A percentile compares a stretch with the other conserved stretches of the same genome.
These are phyloP conservation scores for Tillandsia fasciculata DNA, from an alignment of 176 grass and related monocot species.

Conservation along the genomic window DNA sequence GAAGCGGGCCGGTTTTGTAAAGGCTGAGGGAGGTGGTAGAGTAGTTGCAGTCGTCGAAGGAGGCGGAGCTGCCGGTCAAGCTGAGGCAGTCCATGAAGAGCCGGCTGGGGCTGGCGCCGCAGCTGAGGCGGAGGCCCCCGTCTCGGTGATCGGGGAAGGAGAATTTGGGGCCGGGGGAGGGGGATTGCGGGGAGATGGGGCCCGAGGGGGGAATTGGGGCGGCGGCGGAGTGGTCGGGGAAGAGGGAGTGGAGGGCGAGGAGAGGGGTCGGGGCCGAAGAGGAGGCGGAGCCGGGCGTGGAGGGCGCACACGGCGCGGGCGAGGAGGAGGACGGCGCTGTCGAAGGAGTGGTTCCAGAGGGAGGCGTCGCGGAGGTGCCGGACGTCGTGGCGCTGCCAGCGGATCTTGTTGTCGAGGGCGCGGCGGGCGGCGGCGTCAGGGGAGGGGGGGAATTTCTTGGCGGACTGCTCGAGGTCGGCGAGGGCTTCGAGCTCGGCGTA, in stretches of 20 bases:
- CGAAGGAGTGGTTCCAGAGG: slow-evolving; percentile 83
- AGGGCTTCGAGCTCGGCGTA: slow-evolving; percentile 70
- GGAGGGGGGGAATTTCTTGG: slow-evolving; percentile 39
- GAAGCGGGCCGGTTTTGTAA: slow-evolving; percentile 43
- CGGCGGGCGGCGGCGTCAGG: slow-evolving; percentile 55
- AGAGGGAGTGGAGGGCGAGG: slow-evolving; percentile 41
- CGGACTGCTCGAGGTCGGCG: slow-evolving; percentile 65
- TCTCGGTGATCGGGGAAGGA: slow-evolving; percentile 9
- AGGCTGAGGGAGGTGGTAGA: slow-evolving; percentile 48
- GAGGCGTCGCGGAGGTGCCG: slow-evolving; percentile 60
- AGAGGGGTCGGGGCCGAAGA: slow-evolving; percentile 57
- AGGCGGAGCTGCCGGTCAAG: slow-evolving; percentile 33
- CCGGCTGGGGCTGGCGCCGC: slow-evolving; percentile 45
- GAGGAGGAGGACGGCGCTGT: slow-evolving; percentile 73
- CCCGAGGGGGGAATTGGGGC: too few species aligned
- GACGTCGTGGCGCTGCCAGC: slow-evolving; percentile 64
- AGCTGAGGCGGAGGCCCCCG: slow-evolving; percentile 29
- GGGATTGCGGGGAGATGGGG: too few species aligned
- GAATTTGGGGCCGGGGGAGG: too few species aligned
- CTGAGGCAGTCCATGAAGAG: slow-evolving; percentile 89
- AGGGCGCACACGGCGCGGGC: slow-evolving; percentile 63
- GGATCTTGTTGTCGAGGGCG: slow-evolving; percentile 57
- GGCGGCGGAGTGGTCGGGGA: not conserved
- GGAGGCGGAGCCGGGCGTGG: slow-evolving; percentile 53
- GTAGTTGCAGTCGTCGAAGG: slow-evolving; percentile 31